Conservation (phyloP, 306 rosid genomes). For the Amphicarpaea edgeworthii region DNA sequence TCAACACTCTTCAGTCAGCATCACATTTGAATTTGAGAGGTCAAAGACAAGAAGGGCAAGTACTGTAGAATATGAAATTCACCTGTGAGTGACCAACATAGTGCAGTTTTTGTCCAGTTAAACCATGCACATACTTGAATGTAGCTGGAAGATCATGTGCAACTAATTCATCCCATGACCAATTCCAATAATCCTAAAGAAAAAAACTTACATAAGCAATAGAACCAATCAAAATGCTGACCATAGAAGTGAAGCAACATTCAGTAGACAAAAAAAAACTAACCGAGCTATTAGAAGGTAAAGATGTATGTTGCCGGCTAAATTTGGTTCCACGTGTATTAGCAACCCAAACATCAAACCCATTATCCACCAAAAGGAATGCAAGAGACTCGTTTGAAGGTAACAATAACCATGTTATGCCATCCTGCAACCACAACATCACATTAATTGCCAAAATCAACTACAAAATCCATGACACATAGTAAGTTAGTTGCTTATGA, state of each 20-base stretch:
- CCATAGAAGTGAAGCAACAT: slow-evolving; percentile 18
- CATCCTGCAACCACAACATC: slow-evolving; percentile 61
- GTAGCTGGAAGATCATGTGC: slow-evolving; percentile 91
- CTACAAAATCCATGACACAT: slow-evolving; percentile 1
- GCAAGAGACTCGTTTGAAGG: slow-evolving; percentile 73
- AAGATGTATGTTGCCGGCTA: slow-evolving; percentile 63
- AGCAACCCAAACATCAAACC: slow-evolving; percentile 83
- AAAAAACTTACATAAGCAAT: slow-evolving; percentile 29
- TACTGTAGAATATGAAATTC: slow-evolving; percentile 31
- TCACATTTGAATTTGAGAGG: slow-evolving; percentile 22
- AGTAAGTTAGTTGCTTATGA: slow-evolving; percentile 26
- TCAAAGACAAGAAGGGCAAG: slow-evolving; percentile 1
- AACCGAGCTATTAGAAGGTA: slow-evolving; percentile 56
- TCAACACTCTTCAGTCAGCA: neutral
- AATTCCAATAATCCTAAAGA: slow-evolving; percentile 73
- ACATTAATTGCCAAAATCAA: slow-evolving; percentile 42
- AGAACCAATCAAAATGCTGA: slow-evolving; percentile 36
- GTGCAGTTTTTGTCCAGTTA: slow-evolving; percentile 78
- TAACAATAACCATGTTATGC: slow-evolving; percentile 78
- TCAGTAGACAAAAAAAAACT: slow-evolving; percentile 27
- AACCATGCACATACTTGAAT: slow-evolving; percentile 72
- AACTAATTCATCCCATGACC: slow-evolving; percentile 99
- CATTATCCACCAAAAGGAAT: slow-evolving; percentile 74
- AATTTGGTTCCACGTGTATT: slow-evolving; percentile 83
- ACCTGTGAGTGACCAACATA: slow-evolving; percentile 97